phyloP scores from a whole-genome alignment of 1,284 basidiomycete species.

The Ustilago xerochloae region DNA sequence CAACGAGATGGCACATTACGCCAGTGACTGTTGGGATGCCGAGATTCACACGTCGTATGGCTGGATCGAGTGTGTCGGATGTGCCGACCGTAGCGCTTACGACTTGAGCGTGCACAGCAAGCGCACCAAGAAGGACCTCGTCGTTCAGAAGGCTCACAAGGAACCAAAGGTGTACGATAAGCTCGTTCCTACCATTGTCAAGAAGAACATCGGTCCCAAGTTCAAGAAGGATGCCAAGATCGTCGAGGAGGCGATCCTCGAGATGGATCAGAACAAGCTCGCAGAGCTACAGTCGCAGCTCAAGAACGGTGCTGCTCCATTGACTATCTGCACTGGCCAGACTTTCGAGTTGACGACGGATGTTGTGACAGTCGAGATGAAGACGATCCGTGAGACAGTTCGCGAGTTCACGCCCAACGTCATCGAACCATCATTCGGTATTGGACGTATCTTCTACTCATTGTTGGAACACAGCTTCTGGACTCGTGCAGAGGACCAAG shows the following conservation, averaged over 20 bases:
- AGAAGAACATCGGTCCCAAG: slow-evolving; percentile 87
- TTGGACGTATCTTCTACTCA: slow-evolving; percentile 94
- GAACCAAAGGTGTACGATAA: slow-evolving; percentile 82
- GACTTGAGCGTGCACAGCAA: slow-evolving; percentile 77
- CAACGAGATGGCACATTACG: slow-evolving; percentile 99
- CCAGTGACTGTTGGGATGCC: slow-evolving; percentile 98
- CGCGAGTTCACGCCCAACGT: slow-evolving; percentile 97
- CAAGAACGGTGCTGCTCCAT: slow-evolving; percentile 73
- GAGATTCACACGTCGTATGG: slow-evolving; percentile 94
- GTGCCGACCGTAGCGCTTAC: slow-evolving; percentile 96
- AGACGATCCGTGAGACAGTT: slow-evolving; percentile 90
- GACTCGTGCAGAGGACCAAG: slow-evolving; percentile 82
- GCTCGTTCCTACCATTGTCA: slow-evolving; percentile 82
- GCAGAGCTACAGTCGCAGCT: slow-evolving; percentile 80
- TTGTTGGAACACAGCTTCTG: slow-evolving; percentile 96
- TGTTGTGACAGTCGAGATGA: slow-evolving; percentile 81
- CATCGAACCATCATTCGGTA: slow-evolving; percentile 97
- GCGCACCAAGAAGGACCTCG: slow-evolving; percentile 73
- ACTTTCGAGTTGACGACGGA: slow-evolving; percentile 79
- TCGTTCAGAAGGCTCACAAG: slow-evolving; percentile 85
- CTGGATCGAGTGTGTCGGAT: slow-evolving; percentile 99
- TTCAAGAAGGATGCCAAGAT: slow-evolving; percentile 85
- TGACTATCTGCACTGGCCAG: slow-evolving; percentile 71
- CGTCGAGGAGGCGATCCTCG: slow-evolving; percentile 78
- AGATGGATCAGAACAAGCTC: slow-evolving; percentile 78